Conservation (phyloP, 768 basidiomycete genomes). For the Boletus vinaceobasis region DNA sequence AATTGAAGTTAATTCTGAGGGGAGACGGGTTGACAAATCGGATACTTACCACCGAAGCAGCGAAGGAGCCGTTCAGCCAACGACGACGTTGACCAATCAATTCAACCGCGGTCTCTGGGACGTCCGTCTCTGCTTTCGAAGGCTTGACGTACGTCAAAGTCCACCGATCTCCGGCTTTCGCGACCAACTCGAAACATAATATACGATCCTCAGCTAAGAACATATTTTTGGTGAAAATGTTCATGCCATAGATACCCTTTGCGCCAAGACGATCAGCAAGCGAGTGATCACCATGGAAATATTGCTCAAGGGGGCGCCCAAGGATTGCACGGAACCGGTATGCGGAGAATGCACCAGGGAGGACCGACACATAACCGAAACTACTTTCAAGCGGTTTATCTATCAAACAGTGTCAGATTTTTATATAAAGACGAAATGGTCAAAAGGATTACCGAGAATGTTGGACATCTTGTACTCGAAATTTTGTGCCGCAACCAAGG, state of each 20-base stretch:
- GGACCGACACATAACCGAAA: slow-evolving; percentile 93
- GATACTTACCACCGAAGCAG: slow-evolving; percentile 76
- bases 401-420: slow-evolving; percentile 24
- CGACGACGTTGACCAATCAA: slow-evolving; percentile 93
- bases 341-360: slow-evolving; percentile 96
- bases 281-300: slow-evolving; percentile 86
- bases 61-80: slow-evolving; percentile 96
- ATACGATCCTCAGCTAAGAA: slow-evolving; percentile 94
- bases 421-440: not conserved
- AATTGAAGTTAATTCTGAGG: not conserved
- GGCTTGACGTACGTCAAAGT: slow-evolving; percentile 90
- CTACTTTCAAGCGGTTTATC: slow-evolving; percentile 94
- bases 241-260: slow-evolving; percentile 96
- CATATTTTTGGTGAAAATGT: slow-evolving; percentile 95
- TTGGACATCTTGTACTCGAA: slow-evolving; percentile 99
- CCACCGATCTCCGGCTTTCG: slow-evolving; percentile 86
- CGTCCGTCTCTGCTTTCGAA: slow-evolving; percentile 93
- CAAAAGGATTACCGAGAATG: slow-evolving; percentile 63
- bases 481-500: slow-evolving; percentile 91
- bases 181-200: slow-evolving; percentile 94
- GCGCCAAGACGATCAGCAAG: slow-evolving; percentile 87
- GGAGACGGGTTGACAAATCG: not conserved
- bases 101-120: slow-evolving; percentile 90
- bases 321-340: slow-evolving; percentile 93
- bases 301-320: slow-evolving; percentile 81